Percentiles rank a stretch among this genome's conserved stretches.
Conservation (phyloP, 305 asterid species). For the Caryopteris hybrid region DNA sequence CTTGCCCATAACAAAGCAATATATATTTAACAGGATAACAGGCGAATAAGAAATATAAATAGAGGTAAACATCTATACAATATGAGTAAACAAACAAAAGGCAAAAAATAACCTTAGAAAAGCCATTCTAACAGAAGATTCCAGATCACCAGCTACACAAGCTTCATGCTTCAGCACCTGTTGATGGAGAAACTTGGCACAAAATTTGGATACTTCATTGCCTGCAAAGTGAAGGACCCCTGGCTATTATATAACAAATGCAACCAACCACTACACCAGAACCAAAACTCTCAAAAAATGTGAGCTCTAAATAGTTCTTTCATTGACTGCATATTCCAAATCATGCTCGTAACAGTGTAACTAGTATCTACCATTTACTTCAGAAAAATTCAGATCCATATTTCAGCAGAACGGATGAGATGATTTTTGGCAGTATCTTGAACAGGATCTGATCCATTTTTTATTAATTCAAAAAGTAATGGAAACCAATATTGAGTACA, state of each 20-base stretch:
- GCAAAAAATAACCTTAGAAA: constrained; percentile 67
- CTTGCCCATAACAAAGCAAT: constrained; percentile 14
- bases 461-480: neutral
- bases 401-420: neutral
- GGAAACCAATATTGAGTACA: neutral
- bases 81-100: constrained; percentile 21
- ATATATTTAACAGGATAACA: constrained; percentile 20
- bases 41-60: constrained; percentile 13
- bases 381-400: neutral
- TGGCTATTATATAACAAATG: neutral
- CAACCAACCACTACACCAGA: constrained; percentile 8
- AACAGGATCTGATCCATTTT: neutral
- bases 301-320: constrained; percentile 10
- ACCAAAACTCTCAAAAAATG: neutral
- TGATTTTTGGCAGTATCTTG: constrained; percentile 3
- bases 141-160: constrained; percentile 62
- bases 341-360: neutral
- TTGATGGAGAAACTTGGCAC: constrained; percentile 91
- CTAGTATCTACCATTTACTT: constrained; percentile 3
- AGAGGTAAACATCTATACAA: constrained; percentile 18
- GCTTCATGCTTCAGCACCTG: constrained; percentile 79
- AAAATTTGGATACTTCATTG: constrained; percentile 81
- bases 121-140: constrained; percentile 54
- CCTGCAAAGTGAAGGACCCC: constrained; percentile 44
- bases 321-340: neutral